A percentile compares a stretch with the other conserved stretches of the same genome.
phyloP scores from a whole-genome alignment of 2,329 filamentous ascomycete species.

The Arthrobotrys musiformis region DNA sequence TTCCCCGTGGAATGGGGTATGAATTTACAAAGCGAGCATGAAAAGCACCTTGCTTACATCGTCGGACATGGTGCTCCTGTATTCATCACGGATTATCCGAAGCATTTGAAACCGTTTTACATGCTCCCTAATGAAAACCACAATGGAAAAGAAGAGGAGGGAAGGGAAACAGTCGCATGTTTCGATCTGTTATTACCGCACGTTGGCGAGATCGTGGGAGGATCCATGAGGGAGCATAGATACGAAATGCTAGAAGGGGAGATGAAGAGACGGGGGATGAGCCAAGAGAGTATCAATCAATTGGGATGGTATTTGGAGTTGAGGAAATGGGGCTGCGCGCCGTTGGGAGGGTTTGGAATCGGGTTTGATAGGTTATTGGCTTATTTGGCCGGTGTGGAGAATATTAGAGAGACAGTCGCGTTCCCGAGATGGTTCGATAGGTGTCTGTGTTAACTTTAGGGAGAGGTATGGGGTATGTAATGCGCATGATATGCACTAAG shows the following conservation, averaged over 20 bases:
- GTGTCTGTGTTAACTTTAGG: slow-evolving; percentile 68
- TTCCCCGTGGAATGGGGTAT: slow-evolving; percentile 76
- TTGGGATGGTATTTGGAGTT: slow-evolving; percentile 90
- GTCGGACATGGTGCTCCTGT: slow-evolving; percentile 74
- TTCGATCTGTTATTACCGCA: slow-evolving; percentile 90
- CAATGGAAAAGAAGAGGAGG: background rate
- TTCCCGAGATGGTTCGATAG: slow-evolving; percentile 80
- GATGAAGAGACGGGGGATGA: slow-evolving; percentile 56
- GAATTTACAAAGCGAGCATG: slow-evolving; percentile 89
- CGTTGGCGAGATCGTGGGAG: slow-evolving; percentile 85
- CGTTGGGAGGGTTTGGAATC: slow-evolving; percentile 89
- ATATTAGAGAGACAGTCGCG: slow-evolving; percentile 83
- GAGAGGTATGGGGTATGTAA: slow-evolving; percentile 13
- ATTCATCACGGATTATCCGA: slow-evolving; percentile 95
- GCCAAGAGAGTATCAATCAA: slow-evolving; percentile 64
- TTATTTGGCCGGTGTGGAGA: slow-evolving; percentile 83
- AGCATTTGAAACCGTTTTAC: slow-evolving; percentile 89
- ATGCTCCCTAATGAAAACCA: slow-evolving; percentile 72
- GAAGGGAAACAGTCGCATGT: slow-evolving; percentile 76
- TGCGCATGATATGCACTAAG: no score
- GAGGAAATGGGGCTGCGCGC: slow-evolving; percentile 87
- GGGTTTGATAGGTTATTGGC: slow-evolving; percentile 88
- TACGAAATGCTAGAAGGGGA: slow-evolving; percentile 71
- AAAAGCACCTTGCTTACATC: slow-evolving; percentile 81
- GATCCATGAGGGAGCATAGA: slow-evolving; percentile 87